These are phyloP conservation scores for Triticum monococcum DNA, from an alignment of 176 grass and related monocot species.

Conservation along the genomic window DNA sequence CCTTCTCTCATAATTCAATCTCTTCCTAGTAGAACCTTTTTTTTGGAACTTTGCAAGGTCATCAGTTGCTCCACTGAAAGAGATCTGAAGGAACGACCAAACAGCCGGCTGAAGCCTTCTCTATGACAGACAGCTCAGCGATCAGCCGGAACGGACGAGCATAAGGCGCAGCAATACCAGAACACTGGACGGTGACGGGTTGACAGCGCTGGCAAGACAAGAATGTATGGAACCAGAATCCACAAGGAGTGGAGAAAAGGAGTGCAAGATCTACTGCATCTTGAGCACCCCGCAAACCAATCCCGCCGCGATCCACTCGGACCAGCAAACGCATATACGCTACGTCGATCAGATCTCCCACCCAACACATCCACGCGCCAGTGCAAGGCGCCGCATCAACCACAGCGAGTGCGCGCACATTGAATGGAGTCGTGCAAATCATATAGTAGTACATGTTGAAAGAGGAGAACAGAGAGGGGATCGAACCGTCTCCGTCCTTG, in stretches of 20 bases:
- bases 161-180: not conserved
- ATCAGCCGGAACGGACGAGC: not conserved
- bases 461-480: not conserved
- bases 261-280: conserved; percentile 25
- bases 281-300: not conserved
- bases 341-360: not conserved
- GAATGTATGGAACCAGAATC: not conserved
- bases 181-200: not conserved
- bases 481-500: conserved; percentile 67
- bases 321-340: not conserved
- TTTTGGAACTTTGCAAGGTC: not conserved
- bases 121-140: not conserved
- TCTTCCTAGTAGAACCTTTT: not conserved
- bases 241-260: not conserved
- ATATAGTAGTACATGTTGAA: not conserved
- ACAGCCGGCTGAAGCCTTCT: not conserved
- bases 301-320: not conserved
- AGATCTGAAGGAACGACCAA: not conserved
- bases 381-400: not conserved
- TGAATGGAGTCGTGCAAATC: too few relatives aligned
- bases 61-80: not conserved
- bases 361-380: not conserved
- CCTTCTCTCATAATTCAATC: not conserved
- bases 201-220: not conserved
- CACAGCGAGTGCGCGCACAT: too few relatives aligned